Base-by-base conservation (phyloP, 805 yeast genomes). In the Saccharomycopsis lassenensis region DNA sequence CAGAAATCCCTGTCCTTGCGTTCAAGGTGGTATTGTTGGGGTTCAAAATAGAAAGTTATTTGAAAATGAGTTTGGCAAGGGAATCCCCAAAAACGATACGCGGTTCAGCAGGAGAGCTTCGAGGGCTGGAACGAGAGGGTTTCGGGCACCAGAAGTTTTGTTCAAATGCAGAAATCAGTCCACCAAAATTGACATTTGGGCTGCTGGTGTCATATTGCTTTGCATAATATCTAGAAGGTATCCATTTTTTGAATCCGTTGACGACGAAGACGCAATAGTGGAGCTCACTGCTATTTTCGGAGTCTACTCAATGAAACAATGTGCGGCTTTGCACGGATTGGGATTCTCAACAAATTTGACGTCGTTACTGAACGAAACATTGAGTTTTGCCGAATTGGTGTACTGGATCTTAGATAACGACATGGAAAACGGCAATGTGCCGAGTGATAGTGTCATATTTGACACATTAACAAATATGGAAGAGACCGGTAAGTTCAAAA, bases 81-180 rank as follows among this genome's bases (percentile, higher is more conserved):
- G 95, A 1, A 85, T 82, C 51, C 80, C 86, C 7, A 85, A 84
- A 52, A 83, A 82, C 48, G 98, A 91, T 59, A 72, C 73, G 33
- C 66, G 97, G 48, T 81, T 93, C 0, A 83, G 91, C 1, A 69
- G 94, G 49, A 69, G 98, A 39, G 97, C 97, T 0, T 91, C 91
- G 51, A 74, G 98, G 48, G 98, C 98, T 12, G 96, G 96, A 6
- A 86, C 96, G 1, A 67, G 96, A 48, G 96, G 96, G 0, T 86
- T 86, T 52, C 66, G 96, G 47, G 95, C 96, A 0, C 95, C 95
- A 0, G 96, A 86, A 53, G 95, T 86, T 3, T 60, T 87, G 37
- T 68, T 85, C 57, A 85, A 84, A 53, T 86, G 96, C 56, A 71
- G 81, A 1, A 75, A 81, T 40, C 96, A 86, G 59, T 67, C 80